These are phyloP conservation scores for Aspergillus unguis DNA, from an alignment of 2,329 filamentous ascomycete species.

Conservation along the genomic window DNA sequence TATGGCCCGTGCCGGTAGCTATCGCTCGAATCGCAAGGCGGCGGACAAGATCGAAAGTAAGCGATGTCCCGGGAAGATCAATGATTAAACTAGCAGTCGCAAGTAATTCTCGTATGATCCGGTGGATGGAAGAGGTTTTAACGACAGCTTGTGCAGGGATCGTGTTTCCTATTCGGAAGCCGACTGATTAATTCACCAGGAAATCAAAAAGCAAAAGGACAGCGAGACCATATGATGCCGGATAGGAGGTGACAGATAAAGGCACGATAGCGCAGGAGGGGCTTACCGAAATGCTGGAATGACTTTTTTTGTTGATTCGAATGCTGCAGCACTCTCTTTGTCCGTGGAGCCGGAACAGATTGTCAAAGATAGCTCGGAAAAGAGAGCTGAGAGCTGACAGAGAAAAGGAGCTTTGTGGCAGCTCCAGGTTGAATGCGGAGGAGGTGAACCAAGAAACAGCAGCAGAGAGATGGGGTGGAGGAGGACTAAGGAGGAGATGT, in stretches of 20 bases:
- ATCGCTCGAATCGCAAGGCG: conserved; percentile 9
- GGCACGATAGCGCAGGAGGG: conserved; percentile 2
- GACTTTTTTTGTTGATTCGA: neutral
- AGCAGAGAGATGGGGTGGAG: conserved; percentile 7
- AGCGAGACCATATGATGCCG: too few relatives aligned
- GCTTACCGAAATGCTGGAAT: conserved; percentile 9
- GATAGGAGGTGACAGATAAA: too few relatives aligned
- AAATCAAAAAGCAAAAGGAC: neutral
- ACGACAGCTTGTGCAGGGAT: neutral
- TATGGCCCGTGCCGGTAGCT: conserved; percentile 15
- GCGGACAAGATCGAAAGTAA: neutral
- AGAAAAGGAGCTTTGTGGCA: conserved; percentile 1
- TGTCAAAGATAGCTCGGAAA: conserved; percentile 2
- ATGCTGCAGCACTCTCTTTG: neutral
- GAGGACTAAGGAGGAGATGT: conserved; percentile 16
- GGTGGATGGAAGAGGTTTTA: neutral
- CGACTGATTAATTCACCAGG: conserved; percentile 3
- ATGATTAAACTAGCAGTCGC: neutral
- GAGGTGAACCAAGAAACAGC: conserved; percentile 15
- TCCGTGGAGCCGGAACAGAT: neutral
- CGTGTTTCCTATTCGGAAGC: neutral
- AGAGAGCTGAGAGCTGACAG: neutral
- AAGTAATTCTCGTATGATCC: neutral
- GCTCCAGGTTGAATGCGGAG: conserved; percentile 13
- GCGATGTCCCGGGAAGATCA: neutral